Percentiles rank a stretch among this genome's conserved stretches.
These are phyloP conservation scores for Candida quercuum DNA, from an alignment of 805 yeast genomes.

Conservation along the genomic window DNA sequence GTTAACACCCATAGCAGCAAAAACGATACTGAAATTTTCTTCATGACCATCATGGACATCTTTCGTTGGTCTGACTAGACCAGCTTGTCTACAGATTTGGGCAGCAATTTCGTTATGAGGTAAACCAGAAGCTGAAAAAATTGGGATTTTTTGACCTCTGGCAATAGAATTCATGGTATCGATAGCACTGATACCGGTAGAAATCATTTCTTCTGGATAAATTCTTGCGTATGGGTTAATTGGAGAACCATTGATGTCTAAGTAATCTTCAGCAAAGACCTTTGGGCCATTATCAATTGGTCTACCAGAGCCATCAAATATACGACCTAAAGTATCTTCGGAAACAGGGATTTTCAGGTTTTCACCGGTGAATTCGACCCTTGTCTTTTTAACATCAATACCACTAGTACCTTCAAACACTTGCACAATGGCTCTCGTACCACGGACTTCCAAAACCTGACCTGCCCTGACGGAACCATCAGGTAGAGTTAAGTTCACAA, in stretches of 20 bases:
- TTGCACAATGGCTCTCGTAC: conserved; percentile 95
- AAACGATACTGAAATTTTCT: conserved; percentile 97
- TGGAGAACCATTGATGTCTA: conserved; percentile 98
- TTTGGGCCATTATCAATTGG: conserved; percentile 98
- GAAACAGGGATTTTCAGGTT: conserved; percentile 90
- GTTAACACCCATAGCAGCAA: conserved; percentile 99
- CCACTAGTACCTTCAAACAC: conserved; percentile 99
- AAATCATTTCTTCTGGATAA: conserved; percentile 99
- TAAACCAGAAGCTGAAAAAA: conserved; percentile 97
- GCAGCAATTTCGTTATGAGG: conserved; percentile 99
- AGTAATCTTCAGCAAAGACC: conserved; percentile 96
- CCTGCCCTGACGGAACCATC: conserved; percentile 95
- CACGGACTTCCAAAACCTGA: conserved; percentile 96
- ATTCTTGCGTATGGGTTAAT: conserved; percentile 97
- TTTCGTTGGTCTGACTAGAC: conserved; percentile 97
- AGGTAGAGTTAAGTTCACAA: conserved; percentile 93
- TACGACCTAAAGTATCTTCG: conserved; percentile 96
- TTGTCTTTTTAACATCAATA: conserved; percentile 95
- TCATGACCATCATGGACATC: conserved; percentile 99
- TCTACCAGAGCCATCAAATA: conserved; percentile 98
- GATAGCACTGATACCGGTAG: conserved; percentile 97
- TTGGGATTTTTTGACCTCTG: conserved; percentile 99
- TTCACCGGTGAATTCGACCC: conserved; percentile 96
- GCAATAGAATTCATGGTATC: conserved; percentile 99
- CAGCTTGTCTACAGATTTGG: conserved; percentile 99